Base-by-base conservation (phyloP, 2,329 filamentous ascomycete genomes). In the Talaromyces funiculosus region DNA sequence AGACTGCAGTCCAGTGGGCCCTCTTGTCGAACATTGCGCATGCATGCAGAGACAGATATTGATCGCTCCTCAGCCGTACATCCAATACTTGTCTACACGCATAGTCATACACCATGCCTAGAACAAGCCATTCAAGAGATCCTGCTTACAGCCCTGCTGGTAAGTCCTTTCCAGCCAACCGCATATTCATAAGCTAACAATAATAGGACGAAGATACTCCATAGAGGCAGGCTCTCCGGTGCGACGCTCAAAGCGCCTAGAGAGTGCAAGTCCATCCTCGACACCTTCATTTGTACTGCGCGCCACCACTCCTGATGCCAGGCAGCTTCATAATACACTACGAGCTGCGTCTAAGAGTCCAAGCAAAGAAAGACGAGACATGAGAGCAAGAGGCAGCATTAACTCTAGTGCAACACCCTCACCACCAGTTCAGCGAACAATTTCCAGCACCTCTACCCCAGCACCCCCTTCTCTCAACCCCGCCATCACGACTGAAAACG, bases 361-460 rank as follows among this genome's bases (percentile, higher is more conserved):
- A 20, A 67, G 66, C 38, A 63, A 53, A 26, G 60, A 55, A 24
- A 35, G n/a, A 26, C 20, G n/a, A 2, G 33, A 24, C 4, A 33
- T 35, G 4, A 62, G 56, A 14, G 42, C 53, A 14, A 38, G 24
- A n/a, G 20, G 37, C 35, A 56, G 51, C 22, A 6, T 29, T 8
- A 56, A 56, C 31, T 62, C 61, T 9, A 53, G 59, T 24, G 54
- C 59, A 18, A 75, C 73, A 5, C 73, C 72, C 7, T 67, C 72
- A 7, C 73, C 73, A 37, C 73, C 73, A 26, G 59, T 73, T 53
- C 71, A 67, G 18, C 70, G 67, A 42, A 67, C 67, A 8, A 67
- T 74, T 31, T 73, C 73, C 10, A 62, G 40, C n/a, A 51, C 57
- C 3, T 62, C 61, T 2, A 67, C 67, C 16, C 71, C 73, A 4